Base-by-base conservation (phyloP, 176 grass and related monocot genomes). In the Cenchrus purpureus region DNA sequence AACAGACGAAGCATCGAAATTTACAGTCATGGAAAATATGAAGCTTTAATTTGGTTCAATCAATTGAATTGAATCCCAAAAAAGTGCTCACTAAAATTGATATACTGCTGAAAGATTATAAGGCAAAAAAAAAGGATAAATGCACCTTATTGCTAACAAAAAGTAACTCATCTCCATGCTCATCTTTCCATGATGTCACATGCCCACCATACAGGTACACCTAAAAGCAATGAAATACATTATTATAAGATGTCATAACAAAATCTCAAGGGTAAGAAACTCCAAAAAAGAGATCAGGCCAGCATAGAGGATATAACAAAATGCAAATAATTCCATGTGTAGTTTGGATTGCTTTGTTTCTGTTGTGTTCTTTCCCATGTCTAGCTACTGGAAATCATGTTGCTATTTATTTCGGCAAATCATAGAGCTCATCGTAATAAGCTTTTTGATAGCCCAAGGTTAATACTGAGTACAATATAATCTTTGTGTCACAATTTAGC, bases 141-240 rank as follows among this genome's bases (percentile, higher is more conserved):
- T 46, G 54, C 70, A 90, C 93, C 93, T 95, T 95, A 57, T 92
- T 90, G 70, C 93, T 95, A 79, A 90, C 87, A 68, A 95, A 95
- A 73, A 95, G 93, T 29, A 95, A 84, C 74, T 95, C 93, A 43
- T 95, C 92, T 34, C 87, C 90, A 83, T 92, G 77, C n/a, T 90
- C 85, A 48, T 95, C 86, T 85, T 92, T 95, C 93, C 93, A 92
- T 79, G 93, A 95, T 78, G 85, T 95, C 31, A 95, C 93, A 86
- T 95, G 90, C 11, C 82, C 90, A 45, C 93, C 90, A 20, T 95
- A 83, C n/a, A 95, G 79, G 85, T 95, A 92, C 65, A 94, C 92
- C 92, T 94, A 50, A 69, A 88, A 79, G 59, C 45, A 78, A 76
- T 58, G n/a, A 61, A 49, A 76, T 40, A 68, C 42, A 74, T 68